Percentiles rank a stretch among this genome's conserved stretches.
Evolutionary conservation across 139 green algal genomes (phyloP).

Genomic region (Eudorina sp.): DNA sequence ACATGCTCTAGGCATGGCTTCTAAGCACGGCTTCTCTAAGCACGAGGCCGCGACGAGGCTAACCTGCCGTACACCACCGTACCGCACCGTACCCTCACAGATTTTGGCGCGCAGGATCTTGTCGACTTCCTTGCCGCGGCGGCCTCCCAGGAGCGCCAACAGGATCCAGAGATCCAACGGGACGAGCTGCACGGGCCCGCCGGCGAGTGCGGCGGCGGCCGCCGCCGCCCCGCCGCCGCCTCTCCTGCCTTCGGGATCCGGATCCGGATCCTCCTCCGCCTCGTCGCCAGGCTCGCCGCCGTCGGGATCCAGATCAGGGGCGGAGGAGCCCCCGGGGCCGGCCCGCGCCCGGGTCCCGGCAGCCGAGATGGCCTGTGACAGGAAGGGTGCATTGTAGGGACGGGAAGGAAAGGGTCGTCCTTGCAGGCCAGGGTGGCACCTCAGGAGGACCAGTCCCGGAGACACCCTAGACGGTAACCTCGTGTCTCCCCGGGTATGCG

Average conservation of each 20-base stretch:
- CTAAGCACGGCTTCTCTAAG: too few relatives aligned
- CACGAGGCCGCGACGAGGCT: too few relatives aligned
- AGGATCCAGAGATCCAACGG: conserved; percentile 36
- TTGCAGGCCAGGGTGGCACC: too few relatives aligned
- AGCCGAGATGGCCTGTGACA: conserved; percentile 19
- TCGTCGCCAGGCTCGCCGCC: background rate
- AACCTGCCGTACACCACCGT: too few relatives aligned
- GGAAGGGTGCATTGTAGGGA: background rate
- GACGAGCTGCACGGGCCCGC: conserved; percentile 12
- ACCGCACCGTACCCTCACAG: background rate
- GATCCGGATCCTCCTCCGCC: background rate
- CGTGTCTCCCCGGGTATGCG: too few relatives aligned
- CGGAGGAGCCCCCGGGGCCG: conserved; percentile 15
- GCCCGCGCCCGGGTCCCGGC: background rate
- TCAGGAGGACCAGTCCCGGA: too few relatives aligned
- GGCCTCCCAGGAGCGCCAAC: conserved; percentile 33
- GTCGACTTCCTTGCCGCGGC: conserved; percentile 29
- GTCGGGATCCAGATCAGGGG: background rate
- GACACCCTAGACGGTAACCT: too few relatives aligned
- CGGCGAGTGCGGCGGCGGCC: conserved; percentile 20
- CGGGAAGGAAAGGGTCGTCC: too few relatives aligned
- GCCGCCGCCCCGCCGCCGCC: background rate
- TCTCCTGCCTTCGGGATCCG: too few relatives aligned
- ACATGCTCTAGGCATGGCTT: too few relatives aligned
- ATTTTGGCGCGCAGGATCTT: conserved; percentile 40